Evolutionary conservation across 371 early-diverging fungal species (phyloP), one percentile per base, ranked within the genome.

Genomic region (Mortierella sp.): DNA sequence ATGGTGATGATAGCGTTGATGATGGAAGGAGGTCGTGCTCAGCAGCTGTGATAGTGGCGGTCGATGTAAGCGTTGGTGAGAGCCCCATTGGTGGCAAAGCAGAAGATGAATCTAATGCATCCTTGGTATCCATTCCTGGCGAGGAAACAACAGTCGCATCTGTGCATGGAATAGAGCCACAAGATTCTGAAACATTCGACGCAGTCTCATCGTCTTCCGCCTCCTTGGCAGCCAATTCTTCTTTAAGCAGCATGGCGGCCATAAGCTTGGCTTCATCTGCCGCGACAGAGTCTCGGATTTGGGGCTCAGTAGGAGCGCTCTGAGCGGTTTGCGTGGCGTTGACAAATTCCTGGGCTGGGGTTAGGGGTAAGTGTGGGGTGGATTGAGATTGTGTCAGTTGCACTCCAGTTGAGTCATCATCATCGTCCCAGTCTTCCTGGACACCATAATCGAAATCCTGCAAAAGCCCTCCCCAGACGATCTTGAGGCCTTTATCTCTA

Each of bases 381-480:
- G 28, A 28, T 28, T 28, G 28, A 28, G 45, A n/a, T 24, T 57
- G 41, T 16, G 21, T 19, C 19, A 16, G 11, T 1, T 47, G 19
- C 36, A 22, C n/a, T 40, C 38, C 66, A 55, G n/a, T 16, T n/a
- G 19, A 19, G 16, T 13, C 40, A 24, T 40, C 40, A 10, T 67
- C 67, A 0, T 76, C 71, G 40, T 63, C 41, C 67, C 70, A 70
- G 19, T 76, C 67, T 55, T 63, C 53, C 67, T 67, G 64, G 24
- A 40, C 41, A 21, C 52, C 61, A 36, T 73, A 69, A 7, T 62
- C 75, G 9, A 67, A 48, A 8, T 70, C 75, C 58, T 74, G 75
- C 61, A 71, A 52, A 16, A 71, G 62, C 5, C 80, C 80, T 4
- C 80, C 72, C 80, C 80, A 80, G 38, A 80, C 80, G 47, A 80